Conservation (phyloP, 163 green algal genomes). For the Smithsoniella earleae region DNA sequence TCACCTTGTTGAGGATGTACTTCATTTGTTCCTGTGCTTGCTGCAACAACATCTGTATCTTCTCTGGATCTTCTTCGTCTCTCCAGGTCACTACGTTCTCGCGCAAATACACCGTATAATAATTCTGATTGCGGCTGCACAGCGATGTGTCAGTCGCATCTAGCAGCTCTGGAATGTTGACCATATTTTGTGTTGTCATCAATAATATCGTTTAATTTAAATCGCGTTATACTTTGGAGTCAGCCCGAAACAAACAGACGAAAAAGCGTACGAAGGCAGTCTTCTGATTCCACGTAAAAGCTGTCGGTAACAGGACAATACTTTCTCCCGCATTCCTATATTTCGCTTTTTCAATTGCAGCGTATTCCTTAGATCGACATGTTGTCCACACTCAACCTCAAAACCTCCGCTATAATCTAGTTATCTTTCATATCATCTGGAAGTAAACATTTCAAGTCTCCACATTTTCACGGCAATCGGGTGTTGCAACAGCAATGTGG, state of each 20-base stretch:
- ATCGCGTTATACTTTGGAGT: neutral
- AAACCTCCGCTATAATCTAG: no score
- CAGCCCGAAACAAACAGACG: neutral
- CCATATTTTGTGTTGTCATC: neutral
- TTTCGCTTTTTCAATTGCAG: no score
- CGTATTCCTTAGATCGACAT: no score
- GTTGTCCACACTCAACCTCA: no score
- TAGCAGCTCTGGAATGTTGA: no score
- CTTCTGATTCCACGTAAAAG: neutral
- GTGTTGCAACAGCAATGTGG: no score
- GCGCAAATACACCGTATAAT: neutral
- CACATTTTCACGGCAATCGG: no score
- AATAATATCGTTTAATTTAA: neutral
- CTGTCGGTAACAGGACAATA: neutral
- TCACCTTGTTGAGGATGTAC: neutral
- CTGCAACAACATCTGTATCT: neutral
- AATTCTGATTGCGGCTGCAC: neutral
- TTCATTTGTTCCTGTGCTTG: neutral
- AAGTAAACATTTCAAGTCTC: no score
- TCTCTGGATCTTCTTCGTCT: conserved; percentile 5
- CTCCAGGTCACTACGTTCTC: conserved; percentile 4
- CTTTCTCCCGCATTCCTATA: neutral
- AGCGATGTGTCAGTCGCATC: neutral
- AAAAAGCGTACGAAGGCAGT: neutral
- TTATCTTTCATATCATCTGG: no score